Base-by-base conservation (phyloP, 2,329 filamentous ascomycete genomes). In the Diplodia corticola region DNA sequence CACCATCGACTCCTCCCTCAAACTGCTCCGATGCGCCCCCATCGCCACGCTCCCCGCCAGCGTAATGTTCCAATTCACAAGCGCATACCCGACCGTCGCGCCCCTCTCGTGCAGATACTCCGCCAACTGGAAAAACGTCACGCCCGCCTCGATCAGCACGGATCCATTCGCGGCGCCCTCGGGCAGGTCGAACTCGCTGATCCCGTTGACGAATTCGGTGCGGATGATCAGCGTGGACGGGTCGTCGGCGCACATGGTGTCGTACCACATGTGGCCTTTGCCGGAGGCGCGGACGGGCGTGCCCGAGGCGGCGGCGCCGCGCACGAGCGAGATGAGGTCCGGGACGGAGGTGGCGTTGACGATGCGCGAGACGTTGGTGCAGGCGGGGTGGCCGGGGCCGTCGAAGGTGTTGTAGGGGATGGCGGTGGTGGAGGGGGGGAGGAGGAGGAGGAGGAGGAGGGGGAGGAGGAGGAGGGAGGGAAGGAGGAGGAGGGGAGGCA, bases 21-120 rank as follows among this genome's bases (percentile, higher is more conserved):
- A 75, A 17, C 81, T 81, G 0, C 79, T 81, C 15, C 83, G 77
- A 69, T 85, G 83, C 3, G 82, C 83, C 0, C 83, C 83, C 83
- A 85, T 85, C 4, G 83, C 83, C 4, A 84, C 79, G 46, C 80
- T 80, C 15, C 82, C 83, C 0, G 80, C 82, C 40, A 84, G 75
- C 5, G 80, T 83, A 64, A 84, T 84, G 68, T 84, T 84, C 83
- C 83, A 85, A 70, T 84, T 85, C 4, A 84, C 82, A 4, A 85
- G 73, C 0, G 82, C 82, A 63, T 83, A 83, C 20, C 82, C 82
- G 50, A 84, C 80, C 26, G 79, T 81, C 10, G 82, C 82, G 17
- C 76, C 78, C 26, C 78, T 75, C 30, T 76, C 75, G 66, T 84
- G 83, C 33, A 85, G 76, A 67, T 80, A 84, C 65, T 83, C 81